A percentile compares a stretch with the other conserved stretches of the same genome.
Evolutionary conservation across 768 basidiomycete species (phyloP).

Genomic region (Sutorius australiensis): DNA sequence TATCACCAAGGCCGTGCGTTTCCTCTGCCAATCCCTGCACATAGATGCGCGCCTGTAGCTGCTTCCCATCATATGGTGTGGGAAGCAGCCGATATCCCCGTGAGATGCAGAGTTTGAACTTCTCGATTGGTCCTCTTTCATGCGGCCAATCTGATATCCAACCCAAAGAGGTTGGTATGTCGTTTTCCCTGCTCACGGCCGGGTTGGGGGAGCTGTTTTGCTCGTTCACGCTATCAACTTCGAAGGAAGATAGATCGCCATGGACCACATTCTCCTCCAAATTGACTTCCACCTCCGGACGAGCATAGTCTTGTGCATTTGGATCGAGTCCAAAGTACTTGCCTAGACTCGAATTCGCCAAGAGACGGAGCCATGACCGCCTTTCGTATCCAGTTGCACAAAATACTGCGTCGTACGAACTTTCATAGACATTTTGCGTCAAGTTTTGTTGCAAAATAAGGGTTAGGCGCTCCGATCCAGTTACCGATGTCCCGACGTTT

Average conservation of each 20-base stretch:
- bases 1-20: constrained; percentile 41
- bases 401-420: constrained; percentile 44
- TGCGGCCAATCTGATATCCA: constrained; percentile 21
- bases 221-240: neutral
- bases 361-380: constrained; percentile 41
- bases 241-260: constrained; percentile 3
- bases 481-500: neutral
- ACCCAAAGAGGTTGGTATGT: constrained; percentile 13
- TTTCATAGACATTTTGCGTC: constrained; percentile 29
- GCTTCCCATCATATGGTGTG: constrained; percentile 1
- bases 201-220: neutral
- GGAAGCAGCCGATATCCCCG: constrained; percentile 43
- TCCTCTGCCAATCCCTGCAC: constrained; percentile 37
- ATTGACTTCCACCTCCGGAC: constrained; percentile 10
- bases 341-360: constrained; percentile 38
- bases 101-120: constrained; percentile 30
- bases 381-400: constrained; percentile 56
- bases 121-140: constrained; percentile 9
- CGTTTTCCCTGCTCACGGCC: constrained; percentile 5
- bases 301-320: neutral
- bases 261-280: neutral
- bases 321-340: constrained; percentile 34
- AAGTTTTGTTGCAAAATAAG: constrained; percentile 37
- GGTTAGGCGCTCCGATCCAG: constrained; percentile 11
- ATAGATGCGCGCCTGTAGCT: constrained; percentile 29